Evolutionary conservation across 2,329 filamentous ascomycete species (phyloP), one percentile per base, ranked within the genome.

Genomic region (Hypoxylon sp.): DNA sequence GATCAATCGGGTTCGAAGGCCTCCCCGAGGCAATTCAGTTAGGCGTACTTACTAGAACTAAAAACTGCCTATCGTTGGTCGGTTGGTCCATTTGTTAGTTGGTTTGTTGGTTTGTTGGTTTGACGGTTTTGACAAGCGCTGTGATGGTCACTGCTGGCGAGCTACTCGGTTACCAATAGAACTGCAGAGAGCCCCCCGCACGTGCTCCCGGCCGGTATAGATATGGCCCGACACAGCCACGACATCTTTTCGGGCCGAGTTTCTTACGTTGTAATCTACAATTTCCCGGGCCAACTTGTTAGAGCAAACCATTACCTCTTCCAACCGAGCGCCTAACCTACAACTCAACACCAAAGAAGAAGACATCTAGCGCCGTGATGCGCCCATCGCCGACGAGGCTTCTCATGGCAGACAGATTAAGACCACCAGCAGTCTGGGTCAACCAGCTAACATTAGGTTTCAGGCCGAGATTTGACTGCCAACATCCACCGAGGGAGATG

Each of bases 391-490:
- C 20, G 22, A 17, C 20, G 20, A 48, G 44, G 8, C 3, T 11
- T 22, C 6, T 11, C 3, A 48, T 13, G 25, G 11, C 25, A 27
- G 20, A 48, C 13, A 14, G 48, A 13, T 2, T 31, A 17, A n/a
- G 17, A 5, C 20, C 27, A 13, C 48, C 48, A 20, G 27, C 48
- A 20, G 48, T 13, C 27, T 51, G 11, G 25, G 13, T n/a, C 14
- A 31, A 51, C 25, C 3, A 33, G 48, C 48, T 25, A 51, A 51
- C 48, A 31, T 17, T 33, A 27, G 17, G 25, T 25, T 51, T 51
- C 33, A 14, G 17, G 10, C 44, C 10, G 3, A 48, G 17, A 22
- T 27, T 25, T 11, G 17, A 22, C 10, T 11, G 22, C 10, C 17
- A 48, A 48, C 17, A 17, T 48, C 11, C 33, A 37, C 8, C 33